Evolutionary conservation across 2,329 filamentous ascomycete genomes (phyloP).

Genomic region (Huntiella bhutanensis): DNA sequence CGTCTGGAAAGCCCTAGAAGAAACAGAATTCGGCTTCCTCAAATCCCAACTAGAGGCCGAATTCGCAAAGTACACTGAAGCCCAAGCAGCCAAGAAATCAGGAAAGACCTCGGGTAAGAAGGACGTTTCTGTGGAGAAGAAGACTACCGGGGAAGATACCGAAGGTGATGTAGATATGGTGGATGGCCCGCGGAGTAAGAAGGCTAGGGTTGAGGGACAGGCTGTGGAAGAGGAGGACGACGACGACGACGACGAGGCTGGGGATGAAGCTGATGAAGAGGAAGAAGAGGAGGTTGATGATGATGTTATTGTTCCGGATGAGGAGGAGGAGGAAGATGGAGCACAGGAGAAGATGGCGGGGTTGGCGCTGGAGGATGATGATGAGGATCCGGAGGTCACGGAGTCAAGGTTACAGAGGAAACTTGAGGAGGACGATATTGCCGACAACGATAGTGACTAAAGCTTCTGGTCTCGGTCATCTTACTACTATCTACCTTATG

Average conservation of each 20-base stretch:
- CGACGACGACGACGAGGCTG: constrained; percentile 19
- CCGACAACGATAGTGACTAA: constrained; percentile 41
- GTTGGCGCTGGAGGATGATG: constrained; percentile 26
- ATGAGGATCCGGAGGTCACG: constrained; percentile 24
- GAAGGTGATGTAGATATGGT: constrained; percentile 19
- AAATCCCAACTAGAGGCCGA: constrained; percentile 51
- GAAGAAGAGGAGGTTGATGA: constrained; percentile 27
- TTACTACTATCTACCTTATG: too few relatives aligned
- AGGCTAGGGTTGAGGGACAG: constrained; percentile 28
- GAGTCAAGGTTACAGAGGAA: constrained; percentile 36
- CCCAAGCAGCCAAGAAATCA: constrained; percentile 56
- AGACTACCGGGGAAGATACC: constrained; percentile 19
- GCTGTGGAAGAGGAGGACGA: constrained; percentile 19
- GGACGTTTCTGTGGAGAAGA: constrained; percentile 27
- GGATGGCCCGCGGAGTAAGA: constrained; percentile 18
- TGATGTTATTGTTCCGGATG: constrained; percentile 28
- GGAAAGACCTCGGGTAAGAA: constrained; percentile 50
- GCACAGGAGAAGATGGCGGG: constrained; percentile 27
- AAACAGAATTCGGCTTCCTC: constrained; percentile 58
- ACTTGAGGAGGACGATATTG: constrained; percentile 39
- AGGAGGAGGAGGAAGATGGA: constrained; percentile 22
- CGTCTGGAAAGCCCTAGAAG: constrained; percentile 59
- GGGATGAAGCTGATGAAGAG: constrained; percentile 18
- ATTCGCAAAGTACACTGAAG: constrained; percentile 56
- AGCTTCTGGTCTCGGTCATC: neutral